These are phyloP conservation scores for Cucumis cinereus DNA, from an alignment of 306 rosid genomes.

Conservation along the genomic window DNA sequence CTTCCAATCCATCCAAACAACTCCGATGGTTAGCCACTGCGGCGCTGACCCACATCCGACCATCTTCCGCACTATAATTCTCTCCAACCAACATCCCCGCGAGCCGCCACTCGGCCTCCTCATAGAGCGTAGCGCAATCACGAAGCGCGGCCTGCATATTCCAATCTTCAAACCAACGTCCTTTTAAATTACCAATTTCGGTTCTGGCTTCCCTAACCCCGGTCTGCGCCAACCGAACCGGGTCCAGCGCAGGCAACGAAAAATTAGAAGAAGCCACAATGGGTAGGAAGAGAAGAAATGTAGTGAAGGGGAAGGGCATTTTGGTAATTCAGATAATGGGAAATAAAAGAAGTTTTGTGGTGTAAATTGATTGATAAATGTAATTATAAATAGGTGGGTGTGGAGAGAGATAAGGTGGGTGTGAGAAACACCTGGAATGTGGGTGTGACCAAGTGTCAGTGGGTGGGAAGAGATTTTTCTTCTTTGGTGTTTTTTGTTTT, in stretches of 20 bases:
- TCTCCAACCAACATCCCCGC: background rate
- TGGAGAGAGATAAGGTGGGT: slow-evolving; percentile 1
- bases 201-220: background rate
- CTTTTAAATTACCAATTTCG: background rate
- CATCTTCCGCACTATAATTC: background rate
- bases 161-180: background rate
- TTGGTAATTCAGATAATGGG: background rate
- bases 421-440: background rate
- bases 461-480: background rate
- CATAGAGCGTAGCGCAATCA: background rate
- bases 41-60: slow-evolving; percentile 4
- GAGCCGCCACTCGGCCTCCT: background rate
- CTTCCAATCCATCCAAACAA: slow-evolving; percentile 1
- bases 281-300: background rate
- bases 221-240: background rate
- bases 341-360: background rate
- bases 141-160: background rate
- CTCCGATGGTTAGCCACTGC: slow-evolving; percentile 1
- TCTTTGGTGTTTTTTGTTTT: background rate
- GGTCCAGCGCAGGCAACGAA: background rate
- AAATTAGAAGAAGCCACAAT: background rate
- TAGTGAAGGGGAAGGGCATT: background rate
- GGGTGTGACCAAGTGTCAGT: slow-evolving; percentile 25
- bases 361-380: background rate
- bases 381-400: slow-evolving; percentile 24